Percentiles rank a stretch among this genome's conserved stretches.
Evolutionary conservation across 148 eudicot genomes (phyloP).

Genomic region (Spergularia bocconei): DNA sequence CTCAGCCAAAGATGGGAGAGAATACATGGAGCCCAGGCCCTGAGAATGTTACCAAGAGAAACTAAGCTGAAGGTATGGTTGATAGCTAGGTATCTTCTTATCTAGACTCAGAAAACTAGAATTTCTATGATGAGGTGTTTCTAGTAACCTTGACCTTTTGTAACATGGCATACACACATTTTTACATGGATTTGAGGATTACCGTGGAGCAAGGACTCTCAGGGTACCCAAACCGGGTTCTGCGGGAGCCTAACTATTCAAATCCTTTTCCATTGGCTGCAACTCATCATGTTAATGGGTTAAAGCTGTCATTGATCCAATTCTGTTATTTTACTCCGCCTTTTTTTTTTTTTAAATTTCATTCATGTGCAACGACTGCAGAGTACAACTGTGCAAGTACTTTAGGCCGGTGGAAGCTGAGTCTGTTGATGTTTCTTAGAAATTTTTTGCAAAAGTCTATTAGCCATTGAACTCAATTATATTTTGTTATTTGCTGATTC

Average conservation of each 20-base stretch:
- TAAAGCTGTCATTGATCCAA: too few species aligned
- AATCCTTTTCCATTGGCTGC: too few species aligned
- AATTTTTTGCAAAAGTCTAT: too few species aligned
- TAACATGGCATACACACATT: not conserved
- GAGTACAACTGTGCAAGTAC: too few species aligned
- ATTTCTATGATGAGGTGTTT: not conserved
- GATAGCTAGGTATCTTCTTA: not conserved
- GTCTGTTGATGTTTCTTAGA: not conserved
- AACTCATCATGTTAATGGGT: too few species aligned
- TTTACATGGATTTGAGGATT: not conserved
- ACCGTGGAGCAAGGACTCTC: not conserved
- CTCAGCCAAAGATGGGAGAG: constrained; percentile 92
- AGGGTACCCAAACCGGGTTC: not conserved
- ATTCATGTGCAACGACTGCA: too few species aligned
- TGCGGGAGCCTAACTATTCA: not conserved
- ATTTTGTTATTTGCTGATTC: constrained; percentile 1
- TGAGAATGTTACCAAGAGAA: constrained; percentile 80
- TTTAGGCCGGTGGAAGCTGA: not conserved
- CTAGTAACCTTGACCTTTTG: not conserved
- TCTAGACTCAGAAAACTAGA: not conserved
- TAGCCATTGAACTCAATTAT: too few species aligned
- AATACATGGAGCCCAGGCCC: constrained; percentile 93
- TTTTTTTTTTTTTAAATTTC: too few species aligned
- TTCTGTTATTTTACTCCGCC: too few species aligned
- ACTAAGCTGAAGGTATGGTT: constrained; percentile 80